These are phyloP conservation scores for Huntiella abstrusa DNA, from an alignment of 2,329 filamentous ascomycete genomes.

Conservation along the genomic window DNA sequence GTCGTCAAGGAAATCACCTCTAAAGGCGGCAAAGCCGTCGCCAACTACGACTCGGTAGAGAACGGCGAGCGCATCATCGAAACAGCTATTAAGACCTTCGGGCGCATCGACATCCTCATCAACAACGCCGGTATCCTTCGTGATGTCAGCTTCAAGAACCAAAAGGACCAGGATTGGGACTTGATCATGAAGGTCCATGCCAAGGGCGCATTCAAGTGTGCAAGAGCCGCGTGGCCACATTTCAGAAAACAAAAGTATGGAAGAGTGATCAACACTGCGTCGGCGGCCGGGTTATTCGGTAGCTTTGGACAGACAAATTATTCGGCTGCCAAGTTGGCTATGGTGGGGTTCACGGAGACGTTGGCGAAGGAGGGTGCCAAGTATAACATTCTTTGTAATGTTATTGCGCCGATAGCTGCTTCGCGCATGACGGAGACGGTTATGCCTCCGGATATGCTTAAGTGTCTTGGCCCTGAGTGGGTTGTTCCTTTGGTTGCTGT, in stretches of 20 bases:
- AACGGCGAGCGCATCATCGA: constrained; percentile 88
- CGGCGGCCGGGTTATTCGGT: constrained; percentile 87
- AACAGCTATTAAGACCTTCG: constrained; percentile 61
- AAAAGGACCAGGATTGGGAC: constrained; percentile 95
- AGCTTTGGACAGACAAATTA: constrained; percentile 95
- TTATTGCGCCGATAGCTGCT: constrained; percentile 81
- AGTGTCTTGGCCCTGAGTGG: constrained; percentile 79
- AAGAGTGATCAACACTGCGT: constrained; percentile 88
- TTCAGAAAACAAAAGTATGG: constrained; percentile 99
- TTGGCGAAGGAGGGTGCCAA: constrained; percentile 93
- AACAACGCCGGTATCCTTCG: constrained; percentile 96
- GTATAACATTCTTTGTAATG: constrained; percentile 94
- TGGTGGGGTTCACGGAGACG: constrained; percentile 95
- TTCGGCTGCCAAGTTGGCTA: constrained; percentile 83
- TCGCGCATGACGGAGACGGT: constrained; percentile 90
- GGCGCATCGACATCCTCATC: constrained; percentile 83
- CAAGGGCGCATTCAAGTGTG: constrained; percentile 85
- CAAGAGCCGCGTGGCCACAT: constrained; percentile 86
- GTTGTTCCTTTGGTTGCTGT: constrained; percentile 83
- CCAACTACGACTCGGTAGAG: constrained; percentile 93
- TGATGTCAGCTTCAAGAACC: constrained; percentile 96
- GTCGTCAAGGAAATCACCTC: constrained; percentile 70
- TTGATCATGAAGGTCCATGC: constrained; percentile 85
- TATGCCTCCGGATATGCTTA: constrained; percentile 84
- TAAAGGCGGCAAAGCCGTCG: constrained; percentile 84